Base-by-base conservation (phyloP, 345 rosid genomes). In the Syzygium aromaticum region DNA sequence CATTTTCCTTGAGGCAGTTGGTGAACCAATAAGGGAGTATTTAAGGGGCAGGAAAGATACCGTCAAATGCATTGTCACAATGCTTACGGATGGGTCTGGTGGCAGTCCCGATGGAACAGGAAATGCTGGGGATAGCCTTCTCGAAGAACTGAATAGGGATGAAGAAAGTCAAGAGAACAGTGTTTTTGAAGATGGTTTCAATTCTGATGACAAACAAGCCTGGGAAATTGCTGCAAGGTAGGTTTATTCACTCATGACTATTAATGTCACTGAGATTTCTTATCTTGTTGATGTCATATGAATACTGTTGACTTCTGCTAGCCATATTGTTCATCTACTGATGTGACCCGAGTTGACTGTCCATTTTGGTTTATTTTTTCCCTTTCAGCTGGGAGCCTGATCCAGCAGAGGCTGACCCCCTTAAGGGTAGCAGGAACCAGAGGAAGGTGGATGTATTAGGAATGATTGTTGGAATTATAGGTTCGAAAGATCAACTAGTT, bases 341-440 rank as follows among this genome's bases (percentile, higher is more conserved):
- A 21, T 21, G 16, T 57, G 43, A 80, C 25, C 57, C 17, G 8
- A 86, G 12, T 33, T 86, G 27, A 52, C 13, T 9, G 19, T 30
- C 52, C 38, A 49, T 43, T 15, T 43, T 51, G 82, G 64, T 64
- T 43, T 57, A 77, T 54, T 23, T 82, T 11, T 91, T 53, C 86
- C 63, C 87, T 89, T 87, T 90, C 91, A 98, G 99, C 87, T 98
- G 99, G 99, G 98, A 95, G 92, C 99, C 98, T n/a, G 99, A 98
- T 88, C 98, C 98, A 90, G 95, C 91, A 19, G 99, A 94, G 90
- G 98, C 98, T 89, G 98, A 95, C 87, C 99, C 99, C 64, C 91
- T 88, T 86, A 98, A 95, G 93, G 96, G 97, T 78, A 95, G 98
- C 89, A 91, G 94, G 86, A 96, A 90, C 88, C 95, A 92, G 87